Evolutionary conservation across 208 protist species (phyloP).

Genomic region (Crithidia sp.): DNA sequence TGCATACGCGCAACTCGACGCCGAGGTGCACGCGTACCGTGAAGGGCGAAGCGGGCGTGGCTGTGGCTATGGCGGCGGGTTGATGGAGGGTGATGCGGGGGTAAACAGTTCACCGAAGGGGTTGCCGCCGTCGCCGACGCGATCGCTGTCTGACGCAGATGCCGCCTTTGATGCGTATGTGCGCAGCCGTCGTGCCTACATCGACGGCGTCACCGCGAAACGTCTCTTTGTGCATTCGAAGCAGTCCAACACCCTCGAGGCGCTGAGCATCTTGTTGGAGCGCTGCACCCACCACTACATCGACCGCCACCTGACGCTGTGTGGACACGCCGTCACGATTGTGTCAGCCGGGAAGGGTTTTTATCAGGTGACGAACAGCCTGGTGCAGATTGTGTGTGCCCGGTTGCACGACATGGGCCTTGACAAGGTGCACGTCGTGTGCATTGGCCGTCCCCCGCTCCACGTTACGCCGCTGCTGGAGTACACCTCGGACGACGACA

Average conservation of each 20-base stretch:
- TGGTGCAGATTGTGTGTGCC: conserved; percentile 69
- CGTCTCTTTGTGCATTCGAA: conserved; percentile 72
- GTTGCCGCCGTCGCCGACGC: neutral
- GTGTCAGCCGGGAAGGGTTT: conserved; percentile 84
- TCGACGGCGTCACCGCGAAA: conserved; percentile 42
- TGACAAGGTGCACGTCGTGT: conserved; percentile 72
- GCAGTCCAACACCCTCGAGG: conserved; percentile 80
- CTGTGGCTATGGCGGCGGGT: neutral
- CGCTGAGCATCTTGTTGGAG: conserved; percentile 74
- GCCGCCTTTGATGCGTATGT: conserved; percentile 14
- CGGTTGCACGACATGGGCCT: conserved; percentile 78
- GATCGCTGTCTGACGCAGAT: neutral
- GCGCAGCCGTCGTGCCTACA: conserved; percentile 21
- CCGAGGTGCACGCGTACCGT: conserved; percentile 29
- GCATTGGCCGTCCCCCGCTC: conserved; percentile 83
- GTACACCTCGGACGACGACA: conserved; percentile 67
- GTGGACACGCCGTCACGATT: conserved; percentile 72
- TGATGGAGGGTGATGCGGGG: conserved; percentile 5
- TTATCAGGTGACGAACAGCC: conserved; percentile 70
- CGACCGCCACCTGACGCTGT: conserved; percentile 58
- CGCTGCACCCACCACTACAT: conserved; percentile 56
- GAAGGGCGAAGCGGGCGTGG: conserved; percentile 4
- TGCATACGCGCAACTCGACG: conserved; percentile 25
- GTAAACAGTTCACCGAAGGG: conserved; percentile 1
- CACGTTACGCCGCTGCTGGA: conserved; percentile 83